A percentile compares a stretch with the other conserved stretches of the same genome.
Conservation (phyloP, 2,329 filamentous ascomycete species). For the Reticulascus tulasneorum region DNA sequence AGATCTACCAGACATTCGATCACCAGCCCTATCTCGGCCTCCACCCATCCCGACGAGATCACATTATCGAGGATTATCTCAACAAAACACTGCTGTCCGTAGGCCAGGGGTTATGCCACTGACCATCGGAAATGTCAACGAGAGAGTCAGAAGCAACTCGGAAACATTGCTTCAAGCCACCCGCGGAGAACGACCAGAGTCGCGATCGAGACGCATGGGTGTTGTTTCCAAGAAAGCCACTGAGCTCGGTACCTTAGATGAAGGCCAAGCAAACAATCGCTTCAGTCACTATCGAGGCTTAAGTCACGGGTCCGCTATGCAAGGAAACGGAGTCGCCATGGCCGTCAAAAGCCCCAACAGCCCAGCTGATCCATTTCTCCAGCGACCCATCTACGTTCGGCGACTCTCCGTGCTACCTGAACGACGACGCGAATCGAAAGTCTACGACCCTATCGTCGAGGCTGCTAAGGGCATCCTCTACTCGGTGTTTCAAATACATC, state of each 20-base stretch:
- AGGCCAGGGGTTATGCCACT: constrained; percentile 69
- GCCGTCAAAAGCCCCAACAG: constrained; percentile 52
- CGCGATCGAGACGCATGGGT: constrained; percentile 60
- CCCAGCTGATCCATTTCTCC: constrained; percentile 52
- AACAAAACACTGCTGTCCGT: constrained; percentile 61
- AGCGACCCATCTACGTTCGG: constrained; percentile 60
- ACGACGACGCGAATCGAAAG: constrained; percentile 57
- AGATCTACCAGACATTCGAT: constrained; percentile 64
- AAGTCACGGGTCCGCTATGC: constrained; percentile 67
- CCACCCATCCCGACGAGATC: constrained; percentile 78
- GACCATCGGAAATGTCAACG: constrained; percentile 65
- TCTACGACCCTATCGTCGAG: constrained; percentile 59
- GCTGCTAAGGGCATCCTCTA: constrained; percentile 64
- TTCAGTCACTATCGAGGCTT: constrained; percentile 65
- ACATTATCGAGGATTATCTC: constrained; percentile 72
- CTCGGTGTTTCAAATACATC: constrained; percentile 64
- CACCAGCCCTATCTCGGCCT: constrained; percentile 61
- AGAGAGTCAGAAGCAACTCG: constrained; percentile 63
- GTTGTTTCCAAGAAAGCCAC: constrained; percentile 57
- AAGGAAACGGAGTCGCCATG: constrained; percentile 38
- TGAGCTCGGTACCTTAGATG: constrained; percentile 60
- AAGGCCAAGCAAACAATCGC: constrained; percentile 58
- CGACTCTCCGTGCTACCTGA: constrained; percentile 61
- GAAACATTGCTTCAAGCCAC: constrained; percentile 52
- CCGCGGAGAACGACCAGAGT: constrained; percentile 46